Conservation (phyloP, 331 rosid genomes). For the Prunus yedoensis region DNA sequence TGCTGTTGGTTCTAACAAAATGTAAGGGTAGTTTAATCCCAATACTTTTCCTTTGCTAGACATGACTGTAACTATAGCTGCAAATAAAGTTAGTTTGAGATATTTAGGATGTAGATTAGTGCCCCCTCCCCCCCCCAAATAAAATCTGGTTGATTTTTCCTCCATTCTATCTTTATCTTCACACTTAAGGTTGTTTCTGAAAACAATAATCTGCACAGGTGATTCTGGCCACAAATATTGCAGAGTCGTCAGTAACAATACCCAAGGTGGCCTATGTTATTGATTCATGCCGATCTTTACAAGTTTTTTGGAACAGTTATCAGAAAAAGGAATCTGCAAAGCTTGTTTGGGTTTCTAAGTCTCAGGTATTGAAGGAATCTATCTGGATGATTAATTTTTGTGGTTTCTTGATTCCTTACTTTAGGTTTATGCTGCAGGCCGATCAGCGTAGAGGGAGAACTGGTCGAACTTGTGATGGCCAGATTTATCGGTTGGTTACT, state of each 20-base stretch:
- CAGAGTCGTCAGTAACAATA: slow-evolving; percentile 97
- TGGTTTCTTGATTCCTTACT: slow-evolving; percentile 25
- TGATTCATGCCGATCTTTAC: slow-evolving; percentile 86
- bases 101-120: background rate
- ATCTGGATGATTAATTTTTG: slow-evolving; percentile 12
- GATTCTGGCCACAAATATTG: slow-evolving; percentile 88
- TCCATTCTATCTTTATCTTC: background rate
- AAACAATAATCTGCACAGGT: slow-evolving; percentile 44
- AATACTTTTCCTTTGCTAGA: slow-evolving; percentile 9
- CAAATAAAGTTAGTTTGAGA: background rate
- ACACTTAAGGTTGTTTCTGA: slow-evolving; percentile 18
- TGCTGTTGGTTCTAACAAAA: background rate
- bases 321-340: slow-evolving; percentile 53
- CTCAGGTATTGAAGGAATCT: slow-evolving; percentile 59
- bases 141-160: background rate
- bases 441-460: slow-evolving; percentile 91
- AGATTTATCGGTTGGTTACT: slow-evolving; percentile 73
- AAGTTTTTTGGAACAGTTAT: slow-evolving; percentile 65
- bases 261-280: slow-evolving; percentile 90
- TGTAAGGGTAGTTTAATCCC: background rate
- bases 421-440: slow-evolving; percentile 51
- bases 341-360: slow-evolving; percentile 88
- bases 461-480: slow-evolving; percentile 95
- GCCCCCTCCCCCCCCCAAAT: too few relatives aligned
- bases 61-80: background rate